phyloP scores from a whole-genome alignment of 495 filamentous ascomycete genomes.

The Aspergillus affinis region DNA sequence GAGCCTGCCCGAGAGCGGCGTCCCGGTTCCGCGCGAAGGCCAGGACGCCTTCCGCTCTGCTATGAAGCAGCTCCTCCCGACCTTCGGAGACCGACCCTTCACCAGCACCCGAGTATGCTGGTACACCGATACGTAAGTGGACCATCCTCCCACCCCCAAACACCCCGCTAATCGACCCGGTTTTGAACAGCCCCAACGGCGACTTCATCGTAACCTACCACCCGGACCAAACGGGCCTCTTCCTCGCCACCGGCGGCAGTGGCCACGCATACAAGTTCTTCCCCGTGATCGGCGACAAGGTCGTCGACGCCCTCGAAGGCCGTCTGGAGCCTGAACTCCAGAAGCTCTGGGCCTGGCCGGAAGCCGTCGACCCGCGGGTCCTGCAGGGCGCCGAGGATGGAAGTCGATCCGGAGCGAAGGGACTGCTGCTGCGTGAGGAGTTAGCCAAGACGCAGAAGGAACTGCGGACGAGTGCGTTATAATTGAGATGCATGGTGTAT shows the following conservation, averaged over 20 bases:
- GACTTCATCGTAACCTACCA: constrained; percentile 83
- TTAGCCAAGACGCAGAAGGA: constrained; percentile 39
- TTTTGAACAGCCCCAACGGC: constrained; percentile 60
- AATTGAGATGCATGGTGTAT: not conserved
- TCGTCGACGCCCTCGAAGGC: constrained; percentile 66
- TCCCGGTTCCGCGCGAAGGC: constrained; percentile 57
- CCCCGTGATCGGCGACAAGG: constrained; percentile 76
- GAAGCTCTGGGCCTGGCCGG: constrained; percentile 69
- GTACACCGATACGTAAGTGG: constrained; percentile 75
- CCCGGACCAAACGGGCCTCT: constrained; percentile 63
- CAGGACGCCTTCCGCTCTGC: constrained; percentile 59
- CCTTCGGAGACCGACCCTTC: constrained; percentile 64
- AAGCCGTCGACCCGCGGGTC: constrained; percentile 26
- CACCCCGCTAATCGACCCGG: constrained; percentile 1
- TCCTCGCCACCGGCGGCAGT: constrained; percentile 81
- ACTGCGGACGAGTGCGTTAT: constrained; percentile 26
- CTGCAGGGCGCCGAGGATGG: constrained; percentile 60
- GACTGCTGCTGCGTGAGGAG: constrained; percentile 38
- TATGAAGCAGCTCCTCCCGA: constrained; percentile 61
- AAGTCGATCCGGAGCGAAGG: constrained; percentile 30
- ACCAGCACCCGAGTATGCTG: constrained; percentile 75
- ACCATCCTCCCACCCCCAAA: not conserved
- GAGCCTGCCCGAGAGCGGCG: constrained; percentile 38
- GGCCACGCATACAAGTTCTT: constrained; percentile 91
- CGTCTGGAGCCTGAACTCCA: constrained; percentile 55